Base-by-base conservation (phyloP, 352 stramenopile genomes). In the Saprolegnia diclina region DNA sequence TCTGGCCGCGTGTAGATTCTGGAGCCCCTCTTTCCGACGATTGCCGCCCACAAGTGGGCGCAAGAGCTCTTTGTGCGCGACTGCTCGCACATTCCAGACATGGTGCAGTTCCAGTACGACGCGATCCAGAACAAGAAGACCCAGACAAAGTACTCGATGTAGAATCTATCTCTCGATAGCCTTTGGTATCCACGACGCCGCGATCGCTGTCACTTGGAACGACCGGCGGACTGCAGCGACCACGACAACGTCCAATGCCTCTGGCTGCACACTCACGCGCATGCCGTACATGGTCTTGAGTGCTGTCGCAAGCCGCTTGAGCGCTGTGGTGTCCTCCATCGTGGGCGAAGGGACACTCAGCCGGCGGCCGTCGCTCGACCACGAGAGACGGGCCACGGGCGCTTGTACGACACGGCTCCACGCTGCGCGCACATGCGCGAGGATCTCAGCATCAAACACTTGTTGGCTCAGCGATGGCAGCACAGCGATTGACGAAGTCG, bases 21-120 rank as follows among this genome's bases (percentile, higher is more conserved):
- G 26, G 65, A 77, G 32, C 79, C 71, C 70, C 62, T 91, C 32
- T 94, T 94, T 32, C 84, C 86, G 11, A 19, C 68, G 22, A 71
- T 94, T 54, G 69, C 74, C n/a, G 65, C 79, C 54, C 81, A 74
- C 44, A 46, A 67, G 5, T 29, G 92, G 24, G 83, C 75, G 2
- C 80, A 83, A 64, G 78, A 79, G 46, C 80, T 92, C 42, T 88
- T 83, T 74, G 35, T 91, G 40, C 82, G 84, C 29, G 84, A 92
- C 52, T 87, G 85, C 73, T 88, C 85, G 16, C 73, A 81, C 62
- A 89, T 94, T 52, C 76, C 83, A 4, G 81, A 92, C 69, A 75
- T 94, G 63, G 89, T 94, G 59, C 74, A 91, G 44, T 86, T 82
- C 74, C 81, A 92, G 67, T 77, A 91, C 74, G 71, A 88, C 32